Conservation (phyloP, 768 basidiomycete genomes). For the Ephemerocybe angulata region DNA sequence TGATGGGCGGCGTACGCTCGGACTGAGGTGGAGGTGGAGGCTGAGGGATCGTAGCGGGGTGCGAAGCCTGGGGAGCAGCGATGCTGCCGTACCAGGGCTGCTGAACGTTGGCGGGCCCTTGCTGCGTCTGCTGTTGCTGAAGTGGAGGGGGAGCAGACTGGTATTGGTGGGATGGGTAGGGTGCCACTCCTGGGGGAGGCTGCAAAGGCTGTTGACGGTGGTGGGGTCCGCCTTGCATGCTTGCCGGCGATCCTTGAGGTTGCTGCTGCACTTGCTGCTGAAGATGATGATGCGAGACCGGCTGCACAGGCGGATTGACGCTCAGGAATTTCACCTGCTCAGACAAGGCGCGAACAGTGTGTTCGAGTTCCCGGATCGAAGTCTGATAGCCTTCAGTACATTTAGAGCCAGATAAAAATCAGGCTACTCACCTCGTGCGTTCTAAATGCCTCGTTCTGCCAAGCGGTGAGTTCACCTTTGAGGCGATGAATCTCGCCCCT, state of each 20-base stretch:
- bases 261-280: conserved; percentile 25
- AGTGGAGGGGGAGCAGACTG: conserved; percentile 22
- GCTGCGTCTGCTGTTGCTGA: conserved; percentile 35
- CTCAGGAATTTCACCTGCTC: conserved; percentile 82
- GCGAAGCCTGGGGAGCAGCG: conserved; percentile 79
- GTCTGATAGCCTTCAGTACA: conserved; percentile 37
- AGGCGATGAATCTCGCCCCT: conserved; percentile 70
- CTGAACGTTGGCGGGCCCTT: conserved; percentile 34
- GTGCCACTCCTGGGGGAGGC: conserved; percentile 12
- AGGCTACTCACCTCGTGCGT: conserved; percentile 64
- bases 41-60: conserved; percentile 69
- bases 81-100: conserved; percentile 65
- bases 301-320: conserved; percentile 43
- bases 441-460: conserved; percentile 77
- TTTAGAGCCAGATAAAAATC: not conserved
- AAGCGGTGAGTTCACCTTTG: conserved; percentile 74
- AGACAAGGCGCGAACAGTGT: conserved; percentile 65
- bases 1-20: conserved; percentile 52
- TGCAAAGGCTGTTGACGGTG: conserved; percentile 39
- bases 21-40: conserved; percentile 35
- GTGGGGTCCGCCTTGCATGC: not conserved
- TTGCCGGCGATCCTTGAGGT: conserved; percentile 8
- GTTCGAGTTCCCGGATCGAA: conserved; percentile 77
- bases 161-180: conserved; percentile 1
- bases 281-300: conserved; percentile 25